Conservation (phyloP, 345 rosid species). For the Schrenkiella parvula region DNA sequence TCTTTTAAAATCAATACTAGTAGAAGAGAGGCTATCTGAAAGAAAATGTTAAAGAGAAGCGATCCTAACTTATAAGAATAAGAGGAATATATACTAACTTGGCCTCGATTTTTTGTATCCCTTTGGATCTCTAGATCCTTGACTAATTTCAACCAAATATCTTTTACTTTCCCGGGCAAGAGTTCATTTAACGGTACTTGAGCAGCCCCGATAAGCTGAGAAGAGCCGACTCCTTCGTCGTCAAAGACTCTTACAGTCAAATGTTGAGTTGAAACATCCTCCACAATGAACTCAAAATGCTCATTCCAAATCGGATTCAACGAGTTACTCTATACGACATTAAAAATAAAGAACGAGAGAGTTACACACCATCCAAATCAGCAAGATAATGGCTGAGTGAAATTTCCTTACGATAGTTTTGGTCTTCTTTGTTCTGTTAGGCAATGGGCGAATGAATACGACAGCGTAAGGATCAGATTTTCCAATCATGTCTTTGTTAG, state of each 20-base stretch:
- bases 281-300: conserved; percentile 75
- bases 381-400: background rate
- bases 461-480: conserved; percentile 91
- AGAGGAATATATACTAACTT: conserved; percentile 37
- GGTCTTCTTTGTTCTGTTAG: conserved; percentile 64
- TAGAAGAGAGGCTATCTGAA: background rate
- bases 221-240: conserved; percentile 82
- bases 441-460: conserved; percentile 72
- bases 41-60: background rate
- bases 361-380: background rate
- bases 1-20: background rate
- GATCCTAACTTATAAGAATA: background rate
- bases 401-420: conserved; percentile 59
- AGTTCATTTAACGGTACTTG: conserved; percentile 52
- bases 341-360: background rate
- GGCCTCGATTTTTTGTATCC: conserved; percentile 81
- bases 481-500: conserved; percentile 82
- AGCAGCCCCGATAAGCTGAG: conserved; percentile 79
- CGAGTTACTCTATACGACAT: conserved; percentile 52
- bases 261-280: conserved; percentile 74
- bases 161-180: conserved; percentile 85
- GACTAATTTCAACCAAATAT: conserved; percentile 71
- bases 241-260: conserved; percentile 73
- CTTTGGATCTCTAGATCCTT: conserved; percentile 84
- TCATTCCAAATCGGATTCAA: conserved; percentile 95